These are phyloP conservation scores for Ustilago shanxiensis DNA, from an alignment of 1,284 basidiomycete species.

Conservation along the genomic window DNA sequence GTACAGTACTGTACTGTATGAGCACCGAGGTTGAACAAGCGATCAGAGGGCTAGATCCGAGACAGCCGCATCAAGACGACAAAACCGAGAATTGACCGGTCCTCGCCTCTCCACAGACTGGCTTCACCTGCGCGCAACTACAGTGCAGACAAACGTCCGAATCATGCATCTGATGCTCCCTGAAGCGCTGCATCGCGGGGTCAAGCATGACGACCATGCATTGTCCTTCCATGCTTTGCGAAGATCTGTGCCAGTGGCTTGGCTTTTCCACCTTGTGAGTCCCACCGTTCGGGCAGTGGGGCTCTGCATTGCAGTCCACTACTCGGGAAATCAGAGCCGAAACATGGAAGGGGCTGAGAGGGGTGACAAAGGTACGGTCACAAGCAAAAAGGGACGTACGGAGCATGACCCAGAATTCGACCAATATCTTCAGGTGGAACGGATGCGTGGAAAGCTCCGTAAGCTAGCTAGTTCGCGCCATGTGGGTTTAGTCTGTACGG, in stretches of 20 bases:
- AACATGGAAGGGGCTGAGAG: slow-evolving; percentile 1
- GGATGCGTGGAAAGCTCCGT: not conserved
- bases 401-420: too few species aligned
- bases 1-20: too few species aligned
- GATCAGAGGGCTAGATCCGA: not conserved
- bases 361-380: not conserved
- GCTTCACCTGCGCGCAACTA: not conserved
- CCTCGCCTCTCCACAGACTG: not conserved
- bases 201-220: not conserved
- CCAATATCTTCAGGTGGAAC: not conserved
- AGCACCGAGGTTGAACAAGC: not conserved
- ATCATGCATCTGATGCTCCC: not conserved
- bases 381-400: not conserved
- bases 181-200: slow-evolving; percentile 2
- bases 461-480: too few species aligned
- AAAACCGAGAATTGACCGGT: not conserved
- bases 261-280: too few species aligned
- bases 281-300: too few species aligned
- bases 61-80: not conserved
- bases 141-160: not conserved
- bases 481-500: too few species aligned
- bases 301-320: not conserved
- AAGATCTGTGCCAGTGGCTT: too few species aligned
- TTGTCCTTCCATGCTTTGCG: too few species aligned
- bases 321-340: not conserved